Percentiles rank a stretch among this genome's conserved stretches.
Conservation (phyloP, 148 eudicot species). For the Linanthus parryae region DNA sequence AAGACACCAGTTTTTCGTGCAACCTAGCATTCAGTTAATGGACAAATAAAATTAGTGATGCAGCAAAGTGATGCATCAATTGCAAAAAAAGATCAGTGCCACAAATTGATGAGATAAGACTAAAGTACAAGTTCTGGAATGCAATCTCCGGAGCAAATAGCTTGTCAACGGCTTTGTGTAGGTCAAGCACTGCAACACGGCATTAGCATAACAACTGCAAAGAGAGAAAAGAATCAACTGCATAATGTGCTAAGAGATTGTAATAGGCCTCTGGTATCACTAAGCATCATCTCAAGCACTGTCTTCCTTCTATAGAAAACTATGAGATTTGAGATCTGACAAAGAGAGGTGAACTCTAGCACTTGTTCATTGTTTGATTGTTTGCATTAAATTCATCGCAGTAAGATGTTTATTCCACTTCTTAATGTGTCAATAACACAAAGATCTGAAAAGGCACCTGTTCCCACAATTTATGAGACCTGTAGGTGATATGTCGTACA, state of each 20-base stretch:
- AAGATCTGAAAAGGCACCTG: constrained; percentile 36
- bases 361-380: too few species aligned
- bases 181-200: constrained; percentile 88
- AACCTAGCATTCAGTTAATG: constrained; percentile 35
- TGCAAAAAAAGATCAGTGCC: constrained; percentile 6
- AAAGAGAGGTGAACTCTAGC: not conserved
- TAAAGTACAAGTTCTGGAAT: constrained; percentile 71
- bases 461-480: constrained; percentile 91
- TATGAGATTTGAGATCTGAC: not conserved
- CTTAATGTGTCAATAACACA: too few species aligned
- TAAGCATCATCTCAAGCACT: too few species aligned
- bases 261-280: too few species aligned
- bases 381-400: too few species aligned
- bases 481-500: constrained; percentile 57
- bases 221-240: constrained; percentile 15
- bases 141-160: constrained; percentile 69
- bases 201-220: constrained; percentile 98
- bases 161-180: constrained; percentile 85
- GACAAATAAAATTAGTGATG: constrained; percentile 13
- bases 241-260: not conserved
- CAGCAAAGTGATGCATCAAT: constrained; percentile 3
- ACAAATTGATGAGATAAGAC: constrained; percentile 13
- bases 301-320: not conserved
- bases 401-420: too few species aligned
- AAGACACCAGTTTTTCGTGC: constrained; percentile 75